Conservation (phyloP, 768 basidiomycete species). For the Tulasnella sp. region DNA sequence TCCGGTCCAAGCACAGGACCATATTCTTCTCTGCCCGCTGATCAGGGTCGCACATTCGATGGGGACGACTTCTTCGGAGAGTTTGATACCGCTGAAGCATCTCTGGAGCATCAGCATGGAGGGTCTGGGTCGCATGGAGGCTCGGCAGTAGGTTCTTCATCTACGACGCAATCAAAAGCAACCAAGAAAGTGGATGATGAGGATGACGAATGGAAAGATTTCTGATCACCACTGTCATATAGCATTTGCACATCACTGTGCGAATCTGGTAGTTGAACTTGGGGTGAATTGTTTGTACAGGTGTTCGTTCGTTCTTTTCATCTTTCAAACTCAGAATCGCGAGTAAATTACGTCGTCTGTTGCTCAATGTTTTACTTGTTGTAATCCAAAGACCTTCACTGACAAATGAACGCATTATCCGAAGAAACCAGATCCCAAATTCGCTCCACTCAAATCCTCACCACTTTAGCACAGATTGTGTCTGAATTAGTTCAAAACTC, state of each 20-base stretch:
- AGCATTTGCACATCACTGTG: neutral
- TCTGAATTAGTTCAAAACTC: constrained; percentile 84
- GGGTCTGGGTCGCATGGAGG: too few species aligned
- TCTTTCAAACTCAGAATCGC: neutral
- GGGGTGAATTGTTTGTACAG: constrained; percentile 1
- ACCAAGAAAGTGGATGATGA: constrained; percentile 20
- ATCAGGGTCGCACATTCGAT: constrained; percentile 6
- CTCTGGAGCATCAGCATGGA: too few species aligned
- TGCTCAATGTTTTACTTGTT: neutral
- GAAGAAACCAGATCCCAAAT: constrained; percentile 49
- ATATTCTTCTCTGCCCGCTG: constrained; percentile 7
- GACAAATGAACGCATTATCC: constrained; percentile 34
- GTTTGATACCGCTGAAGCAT: constrained; percentile 16
- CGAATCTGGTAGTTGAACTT: neutral
- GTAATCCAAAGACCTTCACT: constrained; percentile 5
- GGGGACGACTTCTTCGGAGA: constrained; percentile 14
- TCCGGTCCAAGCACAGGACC: constrained; percentile 27
- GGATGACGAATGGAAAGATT: constrained; percentile 68
- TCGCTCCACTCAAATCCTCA: constrained; percentile 73
- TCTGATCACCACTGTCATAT: constrained; percentile 29
- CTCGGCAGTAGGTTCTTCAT: too few species aligned
- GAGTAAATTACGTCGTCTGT: neutral
- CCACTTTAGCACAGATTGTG: constrained; percentile 64
- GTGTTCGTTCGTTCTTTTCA: neutral
- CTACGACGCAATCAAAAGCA: neutral